Evolutionary conservation across 1,284 basidiomycete genomes (phyloP), one percentile per base, ranked within the genome.

Genomic region (Pulchroboletus neoregius): DNA sequence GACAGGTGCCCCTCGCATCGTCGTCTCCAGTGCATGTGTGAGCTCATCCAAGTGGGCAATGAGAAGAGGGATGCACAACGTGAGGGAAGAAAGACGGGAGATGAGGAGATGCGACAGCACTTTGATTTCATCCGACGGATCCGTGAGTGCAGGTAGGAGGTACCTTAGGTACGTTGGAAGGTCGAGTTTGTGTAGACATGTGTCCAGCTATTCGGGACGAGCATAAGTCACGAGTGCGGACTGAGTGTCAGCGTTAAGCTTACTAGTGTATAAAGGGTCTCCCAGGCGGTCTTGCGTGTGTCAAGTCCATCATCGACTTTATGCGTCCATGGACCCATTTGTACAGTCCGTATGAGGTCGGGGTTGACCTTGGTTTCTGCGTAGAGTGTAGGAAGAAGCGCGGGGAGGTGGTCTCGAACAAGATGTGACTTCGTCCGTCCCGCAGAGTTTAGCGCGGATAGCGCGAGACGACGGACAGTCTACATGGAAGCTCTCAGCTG

Each of bases 271-370:
- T 95, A 95, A 76, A 99, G 91, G 5, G 94, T 95, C 69, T 99
- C 95, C 68, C 91, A 98, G 2, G 95, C 95, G 0, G 91, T 94
- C 75, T 95, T 94, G 45, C 91, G 84, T n/a, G 91, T 81, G 54
- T 96, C 93, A 9, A 96, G 74, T 42, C 94, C 93, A 56, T 95
- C 92, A 59, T 96, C 93, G 28, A 93, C 89, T 63, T 88, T 91
- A 67, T 95, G 92, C 44, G 89, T 94, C 87, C 94, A 99, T 1
- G 96, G 96, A 12, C 96, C 96, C 96, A 99, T 98, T 62, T 91
- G 86, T 7, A 99, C 94, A 6, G 88, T 91, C 26, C 91, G 82
- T 58, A 97, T 87, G 45, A 97, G 80, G 30, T 88, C 83, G 12
- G 81, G 76, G 58, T 92, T 90, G 59, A 94, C 70, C 27, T 78